Conservation (phyloP, 768 basidiomycete genomes). For the Tricholoma bakamatsutake region DNA sequence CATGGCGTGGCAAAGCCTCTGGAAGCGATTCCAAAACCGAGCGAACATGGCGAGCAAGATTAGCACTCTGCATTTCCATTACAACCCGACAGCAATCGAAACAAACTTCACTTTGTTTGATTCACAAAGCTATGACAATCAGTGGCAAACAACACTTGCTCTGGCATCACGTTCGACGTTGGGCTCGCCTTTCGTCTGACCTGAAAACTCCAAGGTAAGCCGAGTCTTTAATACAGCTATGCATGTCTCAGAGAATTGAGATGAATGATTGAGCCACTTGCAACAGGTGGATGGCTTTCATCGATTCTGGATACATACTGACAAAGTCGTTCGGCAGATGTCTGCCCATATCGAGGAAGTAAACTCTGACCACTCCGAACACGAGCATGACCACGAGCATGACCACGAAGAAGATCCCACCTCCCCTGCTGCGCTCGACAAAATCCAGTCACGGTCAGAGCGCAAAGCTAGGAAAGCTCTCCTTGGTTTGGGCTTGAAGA, state of each 20-base stretch:
- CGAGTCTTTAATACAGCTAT: background rate
- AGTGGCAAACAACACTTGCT: conserved; percentile 25
- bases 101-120: conserved; percentile 13
- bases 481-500: conserved; percentile 86
- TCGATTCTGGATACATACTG: conserved; percentile 27
- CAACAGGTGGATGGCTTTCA: conserved; percentile 28
- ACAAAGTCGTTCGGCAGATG: conserved; percentile 45
- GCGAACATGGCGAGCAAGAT: conserved; percentile 48
- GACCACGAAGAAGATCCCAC: conserved; percentile 77
- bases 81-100: background rate
- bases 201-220: conserved; percentile 26
- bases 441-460: conserved; percentile 92
- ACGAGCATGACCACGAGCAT: conserved; percentile 47
- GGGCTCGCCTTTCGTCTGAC: conserved; percentile 27
- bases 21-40: conserved; percentile 47
- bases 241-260: background rate
- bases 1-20: conserved; percentile 44
- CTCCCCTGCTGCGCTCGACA: conserved; percentile 79
- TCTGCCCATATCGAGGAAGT: conserved; percentile 83
- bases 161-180: conserved; percentile 30
- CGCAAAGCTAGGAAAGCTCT: conserved; percentile 95
- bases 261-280: conserved; percentile 1
- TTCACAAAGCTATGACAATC: conserved; percentile 17
- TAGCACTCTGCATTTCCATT: conserved; percentile 28
- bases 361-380: conserved; percentile 69